Evolutionary conservation across 495 filamentous ascomycete genomes (phyloP).

Genomic region (Cercophora sp.): DNA sequence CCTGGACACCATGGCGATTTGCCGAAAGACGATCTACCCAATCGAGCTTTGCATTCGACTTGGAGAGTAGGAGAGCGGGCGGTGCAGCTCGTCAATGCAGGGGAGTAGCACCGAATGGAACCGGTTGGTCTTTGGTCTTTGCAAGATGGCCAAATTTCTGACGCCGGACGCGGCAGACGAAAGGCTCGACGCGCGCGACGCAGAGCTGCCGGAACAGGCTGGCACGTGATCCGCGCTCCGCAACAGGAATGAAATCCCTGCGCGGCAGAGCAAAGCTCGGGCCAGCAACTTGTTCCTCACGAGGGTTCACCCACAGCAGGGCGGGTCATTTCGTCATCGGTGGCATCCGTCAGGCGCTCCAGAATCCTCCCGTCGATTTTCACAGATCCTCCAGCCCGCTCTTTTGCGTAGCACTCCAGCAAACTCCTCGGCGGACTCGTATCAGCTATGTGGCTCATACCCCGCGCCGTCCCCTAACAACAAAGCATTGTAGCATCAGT

Average conservation of each 20-base stretch:
- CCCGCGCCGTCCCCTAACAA: too few relatives aligned
- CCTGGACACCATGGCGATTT: slow-evolving; percentile 4
- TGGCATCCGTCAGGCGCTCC: neutral
- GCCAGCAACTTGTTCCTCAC: neutral
- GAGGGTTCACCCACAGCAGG: neutral
- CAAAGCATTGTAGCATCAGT: too few relatives aligned
- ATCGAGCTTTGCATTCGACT: neutral
- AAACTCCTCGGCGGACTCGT: too few relatives aligned
- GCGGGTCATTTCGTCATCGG: neutral
- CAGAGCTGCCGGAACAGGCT: neutral
- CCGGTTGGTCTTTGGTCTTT: too few relatives aligned
- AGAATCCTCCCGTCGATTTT: neutral
- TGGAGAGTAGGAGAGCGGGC: neutral
- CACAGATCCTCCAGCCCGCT: neutral
- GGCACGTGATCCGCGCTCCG: slow-evolving; percentile 9
- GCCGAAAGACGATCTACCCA: slow-evolving; percentile 18
- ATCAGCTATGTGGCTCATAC: too few relatives aligned
- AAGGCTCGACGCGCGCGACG: too few relatives aligned
- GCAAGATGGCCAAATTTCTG: too few relatives aligned
- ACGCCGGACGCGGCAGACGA: too few relatives aligned
- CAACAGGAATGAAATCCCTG: too few relatives aligned
- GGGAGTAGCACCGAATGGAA: neutral
- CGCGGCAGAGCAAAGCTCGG: too few relatives aligned
- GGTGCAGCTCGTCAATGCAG: neutral
- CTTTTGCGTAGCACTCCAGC: too few relatives aligned